Conservation (phyloP, 352 stramenopile species). For the Globisporangium irregulare region DNA sequence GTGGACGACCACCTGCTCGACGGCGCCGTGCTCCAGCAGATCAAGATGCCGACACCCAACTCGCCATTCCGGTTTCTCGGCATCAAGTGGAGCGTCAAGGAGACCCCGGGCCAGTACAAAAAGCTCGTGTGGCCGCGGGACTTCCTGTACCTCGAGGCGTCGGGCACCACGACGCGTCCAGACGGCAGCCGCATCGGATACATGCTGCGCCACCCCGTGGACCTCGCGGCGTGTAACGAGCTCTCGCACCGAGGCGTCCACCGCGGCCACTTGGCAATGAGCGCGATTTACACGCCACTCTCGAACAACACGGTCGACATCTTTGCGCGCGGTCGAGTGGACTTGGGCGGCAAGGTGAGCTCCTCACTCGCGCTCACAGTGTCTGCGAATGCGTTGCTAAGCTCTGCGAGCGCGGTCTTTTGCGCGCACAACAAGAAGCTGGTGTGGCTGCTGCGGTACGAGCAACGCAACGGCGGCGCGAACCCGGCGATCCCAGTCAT, state of each 20-base stretch:
- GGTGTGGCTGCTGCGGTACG: constrained; percentile 23
- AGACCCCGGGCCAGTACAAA: constrained; percentile 18
- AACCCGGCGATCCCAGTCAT: constrained; percentile 4
- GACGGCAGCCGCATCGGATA: constrained; percentile 20
- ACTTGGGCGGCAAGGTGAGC: background rate
- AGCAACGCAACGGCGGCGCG: constrained; percentile 13
- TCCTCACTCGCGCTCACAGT: background rate
- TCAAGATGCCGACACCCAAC: constrained; percentile 19
- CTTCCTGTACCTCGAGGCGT: constrained; percentile 21
- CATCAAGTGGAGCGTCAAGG: constrained; percentile 30
- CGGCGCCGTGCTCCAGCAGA: constrained; percentile 21
- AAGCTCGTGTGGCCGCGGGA: constrained; percentile 25
- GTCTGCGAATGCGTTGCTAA: constrained; percentile 18
- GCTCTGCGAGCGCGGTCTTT: constrained; percentile 10
- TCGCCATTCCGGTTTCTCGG: constrained; percentile 32
- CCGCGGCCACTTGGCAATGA: constrained; percentile 9
- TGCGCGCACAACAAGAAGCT: constrained; percentile 37
- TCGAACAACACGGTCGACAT: constrained; percentile 15
- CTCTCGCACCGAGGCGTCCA: constrained; percentile 2
- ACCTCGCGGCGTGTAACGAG: background rate
- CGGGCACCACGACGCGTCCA: background rate
- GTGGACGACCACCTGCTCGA: constrained; percentile 29
- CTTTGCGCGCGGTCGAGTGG: constrained; percentile 5
- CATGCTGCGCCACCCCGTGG: constrained; percentile 12
- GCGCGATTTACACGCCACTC: constrained; percentile 13